phyloP scores from a whole-genome alignment of 192 early-diverging fungal genomes.

The Neocallimastix lanati region DNA sequence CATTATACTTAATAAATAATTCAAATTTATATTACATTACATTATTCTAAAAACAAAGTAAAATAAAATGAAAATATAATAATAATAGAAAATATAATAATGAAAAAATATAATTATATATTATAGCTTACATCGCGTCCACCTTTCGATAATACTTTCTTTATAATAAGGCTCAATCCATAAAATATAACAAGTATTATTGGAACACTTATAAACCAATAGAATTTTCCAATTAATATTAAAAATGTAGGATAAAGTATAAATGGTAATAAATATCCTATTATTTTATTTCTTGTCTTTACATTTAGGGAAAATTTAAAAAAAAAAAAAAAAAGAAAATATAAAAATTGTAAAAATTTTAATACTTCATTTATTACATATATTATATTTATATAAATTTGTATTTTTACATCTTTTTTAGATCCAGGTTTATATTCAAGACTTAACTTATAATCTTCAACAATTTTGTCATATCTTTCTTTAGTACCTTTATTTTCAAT shows the following conservation, averaged over 20 bases:
- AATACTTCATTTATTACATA: too few species aligned
- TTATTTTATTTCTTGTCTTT: conserved; percentile 42
- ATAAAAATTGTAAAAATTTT: background rate
- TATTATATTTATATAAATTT: too few species aligned
- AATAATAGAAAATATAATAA: conserved; percentile 39
- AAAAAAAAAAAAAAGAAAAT: background rate
- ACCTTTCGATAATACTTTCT: conserved; percentile 21
- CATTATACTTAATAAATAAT: too few species aligned
- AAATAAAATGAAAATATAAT: too few species aligned
- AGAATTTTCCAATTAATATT: conserved; percentile 13
- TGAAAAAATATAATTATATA: conserved; percentile 28
- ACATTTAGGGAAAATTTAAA: too few species aligned
- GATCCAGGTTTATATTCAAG: conserved; percentile 3
- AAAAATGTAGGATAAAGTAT: conserved; percentile 16
- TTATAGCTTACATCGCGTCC: conserved; percentile 37
- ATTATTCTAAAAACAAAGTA: too few species aligned
- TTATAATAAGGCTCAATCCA: background rate
- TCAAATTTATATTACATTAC: too few species aligned
- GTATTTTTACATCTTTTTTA: background rate
- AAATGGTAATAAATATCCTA: conserved; percentile 54
- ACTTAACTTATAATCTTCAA: conserved; percentile 7
- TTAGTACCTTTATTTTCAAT: conserved; percentile 42
- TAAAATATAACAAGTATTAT: conserved; percentile 28
- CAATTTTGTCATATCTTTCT: conserved; percentile 13
- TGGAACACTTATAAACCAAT: conserved; percentile 63